A percentile compares a stretch with the other conserved stretches of the same genome.
These are phyloP conservation scores for Evernia prunastri DNA, from an alignment of 495 filamentous ascomycete genomes.

Conservation along the genomic window DNA sequence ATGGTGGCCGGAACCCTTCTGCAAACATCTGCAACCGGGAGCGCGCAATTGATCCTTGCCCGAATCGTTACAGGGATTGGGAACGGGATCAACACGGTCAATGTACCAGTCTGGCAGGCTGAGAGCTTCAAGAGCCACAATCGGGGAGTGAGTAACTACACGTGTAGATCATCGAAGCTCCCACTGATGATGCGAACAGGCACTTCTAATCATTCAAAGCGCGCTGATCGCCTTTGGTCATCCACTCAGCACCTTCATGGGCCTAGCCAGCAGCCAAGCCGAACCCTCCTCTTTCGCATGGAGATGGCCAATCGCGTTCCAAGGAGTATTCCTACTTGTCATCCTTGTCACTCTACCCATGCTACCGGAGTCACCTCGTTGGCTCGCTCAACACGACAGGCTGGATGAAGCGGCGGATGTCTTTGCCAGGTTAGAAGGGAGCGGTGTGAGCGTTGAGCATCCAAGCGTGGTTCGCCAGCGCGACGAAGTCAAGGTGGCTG, in stretches of 20 bases:
- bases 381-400: constrained; percentile 40
- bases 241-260: constrained; percentile 28
- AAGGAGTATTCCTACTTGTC: constrained; percentile 27
- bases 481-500: constrained; percentile 22
- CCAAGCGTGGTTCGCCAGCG: constrained; percentile 26
- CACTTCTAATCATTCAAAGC: constrained; percentile 24
- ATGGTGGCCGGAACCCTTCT: constrained; percentile 40
- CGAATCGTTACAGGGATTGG: constrained; percentile 37
- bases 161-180: not conserved
- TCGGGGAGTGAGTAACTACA: constrained; percentile 21
- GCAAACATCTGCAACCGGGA: constrained; percentile 27
- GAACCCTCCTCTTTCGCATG: constrained; percentile 26
- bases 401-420: constrained; percentile 48
- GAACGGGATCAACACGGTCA: constrained; percentile 27
- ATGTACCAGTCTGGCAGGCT: constrained; percentile 26
- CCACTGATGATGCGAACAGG: constrained; percentile 11
- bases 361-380: constrained; percentile 47
- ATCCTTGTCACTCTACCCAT: constrained; percentile 54
- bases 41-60: constrained; percentile 39
- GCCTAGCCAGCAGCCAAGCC: constrained; percentile 23
- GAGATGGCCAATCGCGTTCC: constrained; percentile 27
- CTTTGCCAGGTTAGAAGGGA: constrained; percentile 52
- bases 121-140: constrained; percentile 27
- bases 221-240: constrained; percentile 26
- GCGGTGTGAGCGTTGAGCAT: constrained; percentile 49